Evolutionary conservation across 106 monocot species (phyloP), one percentile per base, ranked within the genome.

Genomic region (Dioscorea dumetorum): DNA sequence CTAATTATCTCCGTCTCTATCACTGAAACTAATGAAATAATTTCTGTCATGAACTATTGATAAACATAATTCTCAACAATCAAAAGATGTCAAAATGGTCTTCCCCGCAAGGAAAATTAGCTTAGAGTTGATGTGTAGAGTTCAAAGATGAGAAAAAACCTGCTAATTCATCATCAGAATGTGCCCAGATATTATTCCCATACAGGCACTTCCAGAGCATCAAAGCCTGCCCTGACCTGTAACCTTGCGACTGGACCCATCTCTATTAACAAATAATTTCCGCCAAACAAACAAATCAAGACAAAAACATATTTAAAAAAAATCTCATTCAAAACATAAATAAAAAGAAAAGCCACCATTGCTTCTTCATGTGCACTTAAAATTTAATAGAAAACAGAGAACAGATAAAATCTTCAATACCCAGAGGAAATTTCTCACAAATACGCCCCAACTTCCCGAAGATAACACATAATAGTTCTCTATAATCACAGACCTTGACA

Each of bases 201-300:
- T 95, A 95, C 2, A 95, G 86, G 58, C 88, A 86, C 49, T 95
- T 95, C 95, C 95, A 95, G 56, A 95, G 68, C 95, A 95, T 95
- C 71, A 95, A 41, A 15, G 88, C 91, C 73, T 95, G 95, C 5
- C 86, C 88, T 22, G 95, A 61, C 78, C 91, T 83, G 57, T 85
- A 91, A 49, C 95, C 95, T 76, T 89, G 84, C 3, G 86, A 91
- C 34, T 78, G 83, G 65, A 86, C 95, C 95, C 95, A 95, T 78
- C 73, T 84, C 95, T 95, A 79, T 32, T 22, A 18, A 50, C 73
- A 67, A 70, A 72, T 62, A 60, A 33, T 13, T 21, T 62, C 28
- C 49, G 16, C 18, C 0, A 19, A 49, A 22, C 41, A 66, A 66
- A 49, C 21, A 66, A 35, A 35, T 33, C 13, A 14, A 8, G 9